A percentile compares a stretch with the other conserved stretches of the same genome.
Conservation (phyloP, 2,329 filamentous ascomycete genomes). For the Helotiales sp. region DNA sequence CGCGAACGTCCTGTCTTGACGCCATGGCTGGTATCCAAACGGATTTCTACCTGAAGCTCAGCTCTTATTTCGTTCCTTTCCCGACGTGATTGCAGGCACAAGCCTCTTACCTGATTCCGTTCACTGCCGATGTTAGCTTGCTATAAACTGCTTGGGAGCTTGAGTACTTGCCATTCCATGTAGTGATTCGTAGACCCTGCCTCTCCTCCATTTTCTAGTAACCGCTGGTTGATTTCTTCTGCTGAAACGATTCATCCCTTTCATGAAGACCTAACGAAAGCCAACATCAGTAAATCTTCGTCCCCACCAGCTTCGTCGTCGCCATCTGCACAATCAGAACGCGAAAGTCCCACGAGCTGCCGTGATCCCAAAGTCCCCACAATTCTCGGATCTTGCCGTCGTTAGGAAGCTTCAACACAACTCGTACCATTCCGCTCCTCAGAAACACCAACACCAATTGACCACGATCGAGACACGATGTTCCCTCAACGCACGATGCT, state of each 20-base stretch:
- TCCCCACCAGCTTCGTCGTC: not conserved
- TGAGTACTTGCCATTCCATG: slow-evolving; percentile 71
- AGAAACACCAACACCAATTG: slow-evolving; percentile 23
- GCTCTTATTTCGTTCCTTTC: not conserved
- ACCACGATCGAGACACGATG: slow-evolving; percentile 48
- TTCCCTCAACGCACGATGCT: slow-evolving; percentile 61
- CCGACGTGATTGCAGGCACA: too few species aligned
- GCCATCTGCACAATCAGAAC: too few species aligned
- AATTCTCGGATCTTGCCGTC: not conserved
- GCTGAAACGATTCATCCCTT: not conserved
- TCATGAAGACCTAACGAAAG: not conserved
- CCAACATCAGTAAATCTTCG: not conserved
- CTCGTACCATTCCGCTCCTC: slow-evolving; percentile 15
- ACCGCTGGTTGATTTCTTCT: not conserved
- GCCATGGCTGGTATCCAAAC: slow-evolving; percentile 83
- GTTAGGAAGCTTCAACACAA: not conserved
- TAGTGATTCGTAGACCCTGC: slow-evolving; percentile 80
- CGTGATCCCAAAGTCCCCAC: too few species aligned
- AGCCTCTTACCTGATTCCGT: slow-evolving; percentile 70
- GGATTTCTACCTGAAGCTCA: slow-evolving; percentile 59
- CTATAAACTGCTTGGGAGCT: not conserved
- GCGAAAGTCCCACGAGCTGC: too few species aligned
- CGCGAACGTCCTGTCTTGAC: slow-evolving; percentile 67
- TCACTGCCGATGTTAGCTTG: slow-evolving; percentile 52
- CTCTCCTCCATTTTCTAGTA: slow-evolving; percentile 10